phyloP scores from a whole-genome alignment of 768 basidiomycete genomes.

The Suillus discolor region DNA sequence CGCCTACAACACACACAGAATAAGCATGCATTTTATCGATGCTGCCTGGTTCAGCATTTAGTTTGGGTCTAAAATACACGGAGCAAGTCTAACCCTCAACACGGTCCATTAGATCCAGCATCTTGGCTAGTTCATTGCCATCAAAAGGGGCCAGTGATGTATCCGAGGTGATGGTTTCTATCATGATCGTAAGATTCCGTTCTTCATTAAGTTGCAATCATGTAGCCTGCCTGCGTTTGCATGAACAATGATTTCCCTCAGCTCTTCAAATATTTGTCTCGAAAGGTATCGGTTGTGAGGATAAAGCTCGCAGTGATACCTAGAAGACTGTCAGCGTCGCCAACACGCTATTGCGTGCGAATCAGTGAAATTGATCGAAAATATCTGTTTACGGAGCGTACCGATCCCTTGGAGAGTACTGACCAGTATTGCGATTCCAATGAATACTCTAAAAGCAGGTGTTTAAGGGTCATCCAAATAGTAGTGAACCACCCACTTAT shows the following conservation, averaged over 20 bases:
- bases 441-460: slow-evolving; percentile 18
- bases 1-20: slow-evolving; percentile 14
- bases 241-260: slow-evolving; percentile 14
- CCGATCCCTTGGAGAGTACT: slow-evolving; percentile 1
- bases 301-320: slow-evolving; percentile 28
- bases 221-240: slow-evolving; percentile 12
- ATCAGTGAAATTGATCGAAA: background rate
- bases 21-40: slow-evolving; percentile 11
- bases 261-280: slow-evolving; percentile 7
- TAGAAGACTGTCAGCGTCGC: slow-evolving; percentile 7
- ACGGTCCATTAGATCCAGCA: slow-evolving; percentile 15
- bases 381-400: background rate
- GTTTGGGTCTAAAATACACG: background rate
- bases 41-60: slow-evolving; percentile 1
- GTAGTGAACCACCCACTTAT: slow-evolving; percentile 12
- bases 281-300: slow-evolving; percentile 12
- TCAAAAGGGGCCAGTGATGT: slow-evolving; percentile 21
- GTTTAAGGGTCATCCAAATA: background rate
- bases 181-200: slow-evolving; percentile 6
- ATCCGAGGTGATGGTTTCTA: slow-evolving; percentile 21
- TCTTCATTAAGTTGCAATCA: background rate
- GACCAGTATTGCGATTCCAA: slow-evolving; percentile 33
- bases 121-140: slow-evolving; percentile 14
- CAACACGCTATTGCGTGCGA: background rate
- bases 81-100: slow-evolving; percentile 7